Evolutionary conservation across 768 basidiomycete species (phyloP), one percentile per base, ranked within the genome.

Genomic region (Suillus paluster): DNA sequence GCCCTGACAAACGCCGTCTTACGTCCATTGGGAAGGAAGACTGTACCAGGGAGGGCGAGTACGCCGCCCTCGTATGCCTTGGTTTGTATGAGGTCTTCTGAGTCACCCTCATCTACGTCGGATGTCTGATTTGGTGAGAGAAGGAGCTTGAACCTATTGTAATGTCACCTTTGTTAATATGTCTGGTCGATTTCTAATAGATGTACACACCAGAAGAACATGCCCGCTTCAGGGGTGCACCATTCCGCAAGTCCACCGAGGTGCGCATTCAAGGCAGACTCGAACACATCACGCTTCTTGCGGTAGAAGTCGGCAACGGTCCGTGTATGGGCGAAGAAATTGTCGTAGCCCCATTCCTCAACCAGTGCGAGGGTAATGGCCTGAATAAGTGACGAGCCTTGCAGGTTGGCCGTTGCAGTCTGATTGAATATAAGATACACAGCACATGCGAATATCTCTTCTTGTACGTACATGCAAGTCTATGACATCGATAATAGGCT

Each of bases 21-120:
- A 44, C 83, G 77, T 14, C 86, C 88, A 62, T 83, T 86, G 17
- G 95, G 93, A 60, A 90, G 79, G 78, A 95, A 96, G 21, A 87
- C 87, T 2, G 84, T 87, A 17, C 95, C 95, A 1, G 95, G 95
- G 12, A 97, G 83, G 19, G 92, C 94, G n/a, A 97, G 84, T 9
- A 97, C 91, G 21, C 94, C 95, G 25, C 84, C 84, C 66, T 88
- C 86, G 59, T 92, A 83, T 11, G 94, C 94, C 58, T 86, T 87
- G 8, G 84, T 88, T 59, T 83, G 80, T 67, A 97, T 92, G 55
- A 96, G 67, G 15, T 79, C 77, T 68, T 85, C 85, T 5, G 93
- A 92, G 72, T 97, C 93, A 27, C 82, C 85, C 63, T 83, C 81
- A 30, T 73, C 69, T 61, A 68, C 69, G 49, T 60, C 60, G 33